These are phyloP conservation scores for Gaertneriomyces semiglobifer DNA, from an alignment of 192 early-diverging fungal genomes.

Conservation along the genomic window DNA sequence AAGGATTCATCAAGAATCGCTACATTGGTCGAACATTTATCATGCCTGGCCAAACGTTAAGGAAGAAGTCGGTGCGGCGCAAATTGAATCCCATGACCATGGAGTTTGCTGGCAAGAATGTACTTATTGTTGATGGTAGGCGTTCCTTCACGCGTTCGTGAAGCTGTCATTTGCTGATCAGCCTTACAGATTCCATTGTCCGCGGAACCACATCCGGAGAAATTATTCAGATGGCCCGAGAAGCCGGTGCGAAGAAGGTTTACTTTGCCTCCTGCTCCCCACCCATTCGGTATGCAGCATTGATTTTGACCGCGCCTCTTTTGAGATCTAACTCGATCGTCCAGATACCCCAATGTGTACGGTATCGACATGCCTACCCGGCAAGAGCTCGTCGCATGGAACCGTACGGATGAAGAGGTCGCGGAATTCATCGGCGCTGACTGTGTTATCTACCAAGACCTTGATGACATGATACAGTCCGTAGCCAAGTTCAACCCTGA, in stretches of 20 bases:
- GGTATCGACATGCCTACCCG: conserved; percentile 99
- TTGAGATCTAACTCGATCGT: background rate
- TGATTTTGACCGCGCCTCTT: conserved; percentile 23
- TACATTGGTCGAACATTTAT: conserved; percentile 99
- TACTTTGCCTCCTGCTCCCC: conserved; percentile 99
- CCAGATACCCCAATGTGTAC: conserved; percentile 93
- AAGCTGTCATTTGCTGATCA: background rate
- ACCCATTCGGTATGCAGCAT: conserved; percentile 63
- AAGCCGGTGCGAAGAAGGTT: conserved; percentile 96
- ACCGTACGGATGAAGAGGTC: conserved; percentile 76
- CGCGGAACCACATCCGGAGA: conserved; percentile 98
- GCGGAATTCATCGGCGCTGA: conserved; percentile 92
- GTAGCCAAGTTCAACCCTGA: conserved; percentile 79
- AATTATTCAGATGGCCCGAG: conserved; percentile 99
- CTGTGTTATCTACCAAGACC: conserved; percentile 86
- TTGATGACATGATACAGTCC: conserved; percentile 81
- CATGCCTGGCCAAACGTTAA: conserved; percentile 88
- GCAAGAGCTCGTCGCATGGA: conserved; percentile 83
- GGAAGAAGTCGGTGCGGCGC: conserved; percentile 82
- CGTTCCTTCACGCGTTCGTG: background rate
- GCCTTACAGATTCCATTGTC: conserved; percentile 89
- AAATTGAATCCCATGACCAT: conserved; percentile 99
- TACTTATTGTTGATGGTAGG: conserved; percentile 92
- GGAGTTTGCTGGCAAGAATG: conserved; percentile 95
- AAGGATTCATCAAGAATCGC: conserved; percentile 99